Evolutionary conservation across 257 asterid genomes (phyloP).

Genomic region (Solanum infundibuliforme): DNA sequence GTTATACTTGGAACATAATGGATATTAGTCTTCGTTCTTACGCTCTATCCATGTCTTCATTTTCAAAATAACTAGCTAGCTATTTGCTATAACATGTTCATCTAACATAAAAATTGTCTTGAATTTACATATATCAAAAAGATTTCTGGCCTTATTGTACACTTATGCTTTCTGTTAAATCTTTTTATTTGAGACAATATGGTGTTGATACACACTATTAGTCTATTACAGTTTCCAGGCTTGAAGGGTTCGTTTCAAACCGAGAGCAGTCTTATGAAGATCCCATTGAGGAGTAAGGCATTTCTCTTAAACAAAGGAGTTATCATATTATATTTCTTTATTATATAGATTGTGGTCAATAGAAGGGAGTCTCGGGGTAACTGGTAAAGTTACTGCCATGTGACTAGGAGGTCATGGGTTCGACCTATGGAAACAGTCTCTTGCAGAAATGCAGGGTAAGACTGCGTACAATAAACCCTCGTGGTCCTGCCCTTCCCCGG

Average conservation of each 20-base stretch:
- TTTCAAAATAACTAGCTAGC: background rate
- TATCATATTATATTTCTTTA: conserved; percentile 6
- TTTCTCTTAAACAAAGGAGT: conserved; percentile 4
- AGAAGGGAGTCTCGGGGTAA: background rate
- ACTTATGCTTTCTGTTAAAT: background rate
- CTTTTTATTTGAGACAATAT: conserved; percentile 1
- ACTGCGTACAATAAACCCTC: background rate
- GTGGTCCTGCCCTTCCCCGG: background rate
- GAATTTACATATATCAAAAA: background rate
- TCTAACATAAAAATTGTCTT: background rate
- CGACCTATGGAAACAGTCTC: background rate
- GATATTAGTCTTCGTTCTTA: background rate
- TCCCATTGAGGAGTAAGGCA: conserved; percentile 95
- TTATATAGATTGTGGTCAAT: background rate
- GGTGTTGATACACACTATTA: conserved; percentile 10
- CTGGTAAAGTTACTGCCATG: background rate
- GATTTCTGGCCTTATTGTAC: background rate
- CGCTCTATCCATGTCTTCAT: background rate
- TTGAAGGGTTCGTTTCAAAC: conserved; percentile 98
- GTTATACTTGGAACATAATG: background rate
- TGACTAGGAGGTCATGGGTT: background rate
- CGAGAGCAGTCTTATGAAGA: conserved; percentile 98
- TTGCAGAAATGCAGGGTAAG: background rate
- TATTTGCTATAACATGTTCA: too few relatives aligned
- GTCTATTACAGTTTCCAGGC: conserved; percentile 87